Percentiles rank a stretch among this genome's conserved stretches.
Conservation (phyloP, 2,329 filamentous ascomycete genomes). For the Fusarium temperatum region DNA sequence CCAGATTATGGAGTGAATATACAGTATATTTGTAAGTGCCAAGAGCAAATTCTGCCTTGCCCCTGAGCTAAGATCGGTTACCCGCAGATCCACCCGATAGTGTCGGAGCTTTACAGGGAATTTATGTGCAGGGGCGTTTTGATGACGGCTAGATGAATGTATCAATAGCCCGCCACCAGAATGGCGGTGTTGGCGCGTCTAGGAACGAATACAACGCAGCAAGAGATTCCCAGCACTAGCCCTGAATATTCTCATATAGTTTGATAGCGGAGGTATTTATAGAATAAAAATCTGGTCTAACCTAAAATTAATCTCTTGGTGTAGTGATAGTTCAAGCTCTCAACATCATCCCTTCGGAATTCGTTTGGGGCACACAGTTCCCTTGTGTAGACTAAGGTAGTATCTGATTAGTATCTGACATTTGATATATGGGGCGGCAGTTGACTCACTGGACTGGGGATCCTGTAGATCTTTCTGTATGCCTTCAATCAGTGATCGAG, state of each 20-base stretch:
- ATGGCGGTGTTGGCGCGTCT: fast-evolving
- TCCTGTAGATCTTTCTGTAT: not conserved
- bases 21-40: not conserved
- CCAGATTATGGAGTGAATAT: too few relatives aligned
- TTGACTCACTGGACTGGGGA: not conserved
- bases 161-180: not conserved
- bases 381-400: not conserved
- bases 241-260: too few relatives aligned
- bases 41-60: not conserved
- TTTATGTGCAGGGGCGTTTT: not conserved
- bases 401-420: not conserved
- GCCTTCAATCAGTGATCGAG: not conserved
- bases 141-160: not conserved
- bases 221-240: fast-evolving
- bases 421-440: too few relatives aligned
- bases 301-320: not conserved
- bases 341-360: not conserved
- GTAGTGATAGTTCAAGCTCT: not conserved
- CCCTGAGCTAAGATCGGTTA: not conserved
- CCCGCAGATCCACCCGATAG: not conserved
- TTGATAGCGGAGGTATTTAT: fast-evolving
- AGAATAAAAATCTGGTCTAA: not conserved
- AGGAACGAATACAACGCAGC: fast-evolving
- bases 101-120: not conserved
- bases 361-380: not conserved